A percentile compares a stretch with the other conserved stretches of the same genome.
phyloP scores from a whole-genome alignment of 2,329 filamentous ascomycete species.

The Phialophora macrospora region DNA sequence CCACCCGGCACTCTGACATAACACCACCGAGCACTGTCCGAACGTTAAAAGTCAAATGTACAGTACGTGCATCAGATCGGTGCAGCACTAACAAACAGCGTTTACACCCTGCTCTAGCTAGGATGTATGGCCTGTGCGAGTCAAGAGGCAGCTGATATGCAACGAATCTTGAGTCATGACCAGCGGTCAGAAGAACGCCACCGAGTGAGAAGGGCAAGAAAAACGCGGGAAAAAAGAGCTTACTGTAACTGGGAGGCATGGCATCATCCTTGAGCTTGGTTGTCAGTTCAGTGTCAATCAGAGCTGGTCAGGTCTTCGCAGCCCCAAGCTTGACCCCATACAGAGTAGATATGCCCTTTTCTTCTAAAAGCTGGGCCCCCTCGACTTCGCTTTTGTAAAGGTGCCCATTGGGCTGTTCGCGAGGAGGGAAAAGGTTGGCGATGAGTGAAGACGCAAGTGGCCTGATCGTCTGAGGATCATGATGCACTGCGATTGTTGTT shows the following conservation, averaged over 20 bases:
- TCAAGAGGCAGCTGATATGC: not conserved
- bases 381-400: not conserved
- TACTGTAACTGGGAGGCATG: not conserved
- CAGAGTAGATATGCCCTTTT: too few species aligned
- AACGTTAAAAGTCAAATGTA: not conserved
- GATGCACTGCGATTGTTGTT: not conserved
- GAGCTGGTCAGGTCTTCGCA: not conserved
- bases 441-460: not conserved
- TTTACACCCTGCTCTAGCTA: not conserved
- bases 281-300: not conserved
- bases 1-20: slow-evolving; percentile 5
- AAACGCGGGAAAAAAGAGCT: not conserved
- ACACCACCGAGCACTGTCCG: not conserved
- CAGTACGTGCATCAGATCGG: not conserved
- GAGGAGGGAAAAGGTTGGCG: not conserved
- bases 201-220: not conserved
- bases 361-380: too few species aligned
- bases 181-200: not conserved
- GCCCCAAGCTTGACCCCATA: not conserved
- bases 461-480: not conserved
- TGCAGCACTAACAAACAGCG: not conserved
- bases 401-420: not conserved
- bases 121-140: not conserved
- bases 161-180: not conserved
- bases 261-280: not conserved